Evolutionary conservation across 2,329 filamentous ascomycete genomes (phyloP).

Genomic region (Beauveria bassiana): DNA sequence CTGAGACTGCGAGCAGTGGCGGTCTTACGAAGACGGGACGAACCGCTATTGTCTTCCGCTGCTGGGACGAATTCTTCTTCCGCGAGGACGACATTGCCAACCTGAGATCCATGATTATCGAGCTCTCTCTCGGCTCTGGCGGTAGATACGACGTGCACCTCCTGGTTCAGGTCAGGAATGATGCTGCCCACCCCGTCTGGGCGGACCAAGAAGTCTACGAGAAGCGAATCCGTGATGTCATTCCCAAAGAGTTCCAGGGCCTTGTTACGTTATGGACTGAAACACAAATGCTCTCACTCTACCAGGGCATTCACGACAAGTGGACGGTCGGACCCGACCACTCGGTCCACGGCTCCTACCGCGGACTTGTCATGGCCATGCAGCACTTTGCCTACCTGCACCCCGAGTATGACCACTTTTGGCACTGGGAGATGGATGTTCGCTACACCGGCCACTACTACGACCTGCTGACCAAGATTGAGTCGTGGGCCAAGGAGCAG

Average conservation of each 20-base stretch:
- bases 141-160: constrained; percentile 83
- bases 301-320: constrained; percentile 77
- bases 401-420: constrained; percentile 84
- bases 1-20: constrained; percentile 14
- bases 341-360: constrained; percentile 85
- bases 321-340: constrained; percentile 58
- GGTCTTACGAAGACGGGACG: constrained; percentile 35
- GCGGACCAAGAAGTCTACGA: constrained; percentile 63
- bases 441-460: constrained; percentile 86
- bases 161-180: constrained; percentile 74
- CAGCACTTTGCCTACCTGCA: constrained; percentile 87
- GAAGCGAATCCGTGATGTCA: constrained; percentile 56
- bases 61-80: constrained; percentile 76
- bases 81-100: constrained; percentile 74
- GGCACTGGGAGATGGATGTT: constrained; percentile 95
- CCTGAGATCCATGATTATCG: constrained; percentile 74
- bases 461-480: constrained; percentile 61
- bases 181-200: constrained; percentile 69
- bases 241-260: constrained; percentile 79
- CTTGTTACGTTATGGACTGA: constrained; percentile 92
- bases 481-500: constrained; percentile 62
- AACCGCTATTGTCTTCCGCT: constrained; percentile 73
- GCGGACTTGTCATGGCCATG: constrained; percentile 87
- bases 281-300: constrained; percentile 83
- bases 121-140: constrained; percentile 71